Conservation (phyloP, 2,329 filamentous ascomycete species). For the Pyricularia pennisetigena region DNA sequence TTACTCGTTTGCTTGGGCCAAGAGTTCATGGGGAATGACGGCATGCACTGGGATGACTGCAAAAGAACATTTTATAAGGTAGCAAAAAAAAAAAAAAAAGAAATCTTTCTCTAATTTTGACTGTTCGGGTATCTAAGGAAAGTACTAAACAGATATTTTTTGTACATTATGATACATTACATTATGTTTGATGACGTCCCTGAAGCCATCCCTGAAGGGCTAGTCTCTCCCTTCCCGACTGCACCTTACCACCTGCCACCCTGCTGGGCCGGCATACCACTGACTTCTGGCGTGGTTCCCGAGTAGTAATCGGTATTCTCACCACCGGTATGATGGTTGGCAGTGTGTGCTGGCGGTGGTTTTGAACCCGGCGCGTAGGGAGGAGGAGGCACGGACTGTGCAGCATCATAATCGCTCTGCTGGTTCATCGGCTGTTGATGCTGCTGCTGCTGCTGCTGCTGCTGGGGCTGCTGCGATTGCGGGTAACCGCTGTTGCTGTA, state of each 20-base stretch:
- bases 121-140: background rate
- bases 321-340: background rate
- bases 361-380: background rate
- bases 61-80: too few relatives aligned
- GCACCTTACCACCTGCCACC: background rate
- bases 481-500: background rate
- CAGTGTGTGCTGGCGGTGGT: background rate
- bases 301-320: conserved; percentile 2
- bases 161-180: background rate
- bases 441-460: background rate
- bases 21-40: too few relatives aligned
- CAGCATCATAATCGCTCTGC: background rate
- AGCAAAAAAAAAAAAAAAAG: too few relatives aligned
- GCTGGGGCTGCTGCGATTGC: background rate
- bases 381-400: background rate
- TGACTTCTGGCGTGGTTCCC: background rate
- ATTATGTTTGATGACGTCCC: background rate
- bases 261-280: background rate
- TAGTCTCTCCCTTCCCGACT: background rate
- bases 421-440: background rate
- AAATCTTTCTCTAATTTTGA: background rate
- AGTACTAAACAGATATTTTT: background rate
- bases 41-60: too few relatives aligned
- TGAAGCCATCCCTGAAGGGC: background rate
- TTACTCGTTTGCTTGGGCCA: too few relatives aligned